Percentiles rank a stretch among this genome's conserved stretches.
These are phyloP conservation scores for Teratosphaeria nubilosa DNA, from an alignment of 2,329 filamentous ascomycete species.

Conservation along the genomic window DNA sequence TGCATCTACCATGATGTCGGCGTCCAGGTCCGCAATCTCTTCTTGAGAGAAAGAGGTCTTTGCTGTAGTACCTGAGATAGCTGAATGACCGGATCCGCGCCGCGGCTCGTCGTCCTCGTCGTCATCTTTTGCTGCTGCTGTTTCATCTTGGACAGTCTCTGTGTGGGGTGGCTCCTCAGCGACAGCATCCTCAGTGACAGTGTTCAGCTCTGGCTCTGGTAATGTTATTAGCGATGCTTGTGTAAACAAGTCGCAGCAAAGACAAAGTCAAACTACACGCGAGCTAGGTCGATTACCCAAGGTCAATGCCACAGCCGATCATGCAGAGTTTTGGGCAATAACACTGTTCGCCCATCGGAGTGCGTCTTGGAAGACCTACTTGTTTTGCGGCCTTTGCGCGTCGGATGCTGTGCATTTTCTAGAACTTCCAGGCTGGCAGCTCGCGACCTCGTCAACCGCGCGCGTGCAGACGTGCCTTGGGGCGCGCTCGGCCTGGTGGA, in stretches of 20 bases:
- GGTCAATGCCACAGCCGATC: no score
- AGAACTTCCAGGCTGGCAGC: neutral
- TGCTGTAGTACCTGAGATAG: slow-evolving; percentile 38
- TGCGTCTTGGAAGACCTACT: neutral
- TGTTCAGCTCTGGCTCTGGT: neutral
- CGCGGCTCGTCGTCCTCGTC: slow-evolving; percentile 1
- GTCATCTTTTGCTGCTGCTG: neutral
- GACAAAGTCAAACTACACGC: neutral
- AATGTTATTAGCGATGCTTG: neutral
- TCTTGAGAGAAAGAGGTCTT: slow-evolving; percentile 37
- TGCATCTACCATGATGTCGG: slow-evolving; percentile 31
- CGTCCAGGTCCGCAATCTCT: slow-evolving; percentile 33
- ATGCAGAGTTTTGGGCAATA: no score
- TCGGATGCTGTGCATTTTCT: neutral
- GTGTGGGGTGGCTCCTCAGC: neutral
- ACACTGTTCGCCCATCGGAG: neutral
- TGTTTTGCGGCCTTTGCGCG: neutral
- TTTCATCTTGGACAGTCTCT: neutral
- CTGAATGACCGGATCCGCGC: slow-evolving; percentile 20
- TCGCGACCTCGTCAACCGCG: neutral
- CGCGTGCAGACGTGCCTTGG: neutral
- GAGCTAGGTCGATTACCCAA: neutral
- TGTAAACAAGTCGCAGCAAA: neutral
- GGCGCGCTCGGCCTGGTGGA: neutral
- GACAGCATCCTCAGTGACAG: neutral